These are phyloP conservation scores for Candida maris DNA, from an alignment of 805 yeast species.

Conservation along the genomic window DNA sequence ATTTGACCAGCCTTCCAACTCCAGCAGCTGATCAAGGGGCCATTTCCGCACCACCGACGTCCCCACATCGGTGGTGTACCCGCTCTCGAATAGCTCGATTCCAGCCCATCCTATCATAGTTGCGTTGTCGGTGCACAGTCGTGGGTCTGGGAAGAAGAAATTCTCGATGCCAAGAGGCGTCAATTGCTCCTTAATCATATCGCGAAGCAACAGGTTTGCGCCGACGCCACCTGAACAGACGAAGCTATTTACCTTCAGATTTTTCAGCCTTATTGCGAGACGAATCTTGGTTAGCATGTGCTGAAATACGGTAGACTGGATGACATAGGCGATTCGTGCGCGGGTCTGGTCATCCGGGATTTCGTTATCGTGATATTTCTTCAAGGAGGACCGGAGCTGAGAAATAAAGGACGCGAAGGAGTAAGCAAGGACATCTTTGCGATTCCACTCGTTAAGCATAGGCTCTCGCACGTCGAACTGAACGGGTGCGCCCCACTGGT, in stretches of 20 bases:
- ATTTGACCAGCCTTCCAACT: constrained; percentile 49
- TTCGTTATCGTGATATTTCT: constrained; percentile 20
- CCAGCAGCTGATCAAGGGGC: constrained; percentile 60
- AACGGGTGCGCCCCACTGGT: constrained; percentile 29
- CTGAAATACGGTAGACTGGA: constrained; percentile 64
- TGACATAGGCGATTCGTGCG: constrained; percentile 50
- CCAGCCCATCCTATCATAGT: constrained; percentile 99
- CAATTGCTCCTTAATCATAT: constrained; percentile 38
- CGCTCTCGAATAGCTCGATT: constrained; percentile 70
- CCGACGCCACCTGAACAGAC: constrained; percentile 96
- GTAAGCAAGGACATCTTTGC: constrained; percentile 48
- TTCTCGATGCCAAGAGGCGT: constrained; percentile 29
- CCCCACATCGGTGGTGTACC: constrained; percentile 46
- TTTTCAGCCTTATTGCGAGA: constrained; percentile 42
- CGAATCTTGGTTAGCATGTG: constrained; percentile 68
- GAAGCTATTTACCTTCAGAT: constrained; percentile 43
- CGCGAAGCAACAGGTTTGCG: constrained; percentile 58
- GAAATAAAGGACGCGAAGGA: constrained; percentile 71
- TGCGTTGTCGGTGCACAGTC: constrained; percentile 90
- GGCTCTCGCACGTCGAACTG: constrained; percentile 42
- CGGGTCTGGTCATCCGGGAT: constrained; percentile 23
- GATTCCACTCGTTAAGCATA: constrained; percentile 44
- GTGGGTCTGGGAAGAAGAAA: constrained; percentile 64
- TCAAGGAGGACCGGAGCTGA: constrained; percentile 25
- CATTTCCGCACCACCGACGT: constrained; percentile 74